Conservation (phyloP, 108 stramenopile species). For the Cyclotella atomus region DNA sequence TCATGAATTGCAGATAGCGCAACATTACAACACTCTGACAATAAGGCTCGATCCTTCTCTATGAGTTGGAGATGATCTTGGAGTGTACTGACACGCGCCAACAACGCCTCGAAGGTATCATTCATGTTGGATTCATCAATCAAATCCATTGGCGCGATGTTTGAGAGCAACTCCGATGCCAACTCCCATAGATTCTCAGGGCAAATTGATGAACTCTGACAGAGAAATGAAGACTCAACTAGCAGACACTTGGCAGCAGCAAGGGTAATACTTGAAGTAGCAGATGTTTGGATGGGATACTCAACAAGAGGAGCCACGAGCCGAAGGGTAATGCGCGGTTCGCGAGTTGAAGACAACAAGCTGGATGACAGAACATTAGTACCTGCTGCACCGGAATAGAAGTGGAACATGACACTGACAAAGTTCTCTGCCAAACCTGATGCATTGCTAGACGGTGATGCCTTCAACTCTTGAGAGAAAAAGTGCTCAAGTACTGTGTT, state of each 20-base stretch:
- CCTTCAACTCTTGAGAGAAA: slow-evolving; percentile 7
- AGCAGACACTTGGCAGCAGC: slow-evolving; percentile 71
- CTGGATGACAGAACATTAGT: background rate
- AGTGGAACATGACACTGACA: background rate
- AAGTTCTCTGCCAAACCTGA: slow-evolving; percentile 6
- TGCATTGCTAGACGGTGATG: background rate
- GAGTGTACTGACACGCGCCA: slow-evolving; percentile 27
- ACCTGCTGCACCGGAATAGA: slow-evolving; percentile 9
- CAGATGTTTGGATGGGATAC: slow-evolving; percentile 29
- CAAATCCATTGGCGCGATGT: slow-evolving; percentile 15
- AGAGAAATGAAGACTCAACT: slow-evolving; percentile 45
- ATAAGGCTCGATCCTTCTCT: background rate
- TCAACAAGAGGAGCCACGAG: slow-evolving; percentile 69
- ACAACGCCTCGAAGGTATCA: slow-evolving; percentile 14
- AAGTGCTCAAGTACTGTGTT: slow-evolving; percentile 38
- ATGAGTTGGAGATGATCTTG: slow-evolving; percentile 29
- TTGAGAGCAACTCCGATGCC: slow-evolving; percentile 37
- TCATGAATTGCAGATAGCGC: slow-evolving; percentile 29
- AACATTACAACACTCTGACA: slow-evolving; percentile 21
- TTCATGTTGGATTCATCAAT: slow-evolving; percentile 8
- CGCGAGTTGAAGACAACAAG: slow-evolving; percentile 10
- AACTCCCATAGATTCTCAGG: slow-evolving; percentile 35
- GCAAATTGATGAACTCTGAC: slow-evolving; percentile 9
- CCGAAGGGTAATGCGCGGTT: slow-evolving; percentile 69
- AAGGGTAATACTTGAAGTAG: slow-evolving; percentile 35